phyloP scores from a whole-genome alignment of 768 basidiomycete genomes.

The Termitomyces sp. region DNA sequence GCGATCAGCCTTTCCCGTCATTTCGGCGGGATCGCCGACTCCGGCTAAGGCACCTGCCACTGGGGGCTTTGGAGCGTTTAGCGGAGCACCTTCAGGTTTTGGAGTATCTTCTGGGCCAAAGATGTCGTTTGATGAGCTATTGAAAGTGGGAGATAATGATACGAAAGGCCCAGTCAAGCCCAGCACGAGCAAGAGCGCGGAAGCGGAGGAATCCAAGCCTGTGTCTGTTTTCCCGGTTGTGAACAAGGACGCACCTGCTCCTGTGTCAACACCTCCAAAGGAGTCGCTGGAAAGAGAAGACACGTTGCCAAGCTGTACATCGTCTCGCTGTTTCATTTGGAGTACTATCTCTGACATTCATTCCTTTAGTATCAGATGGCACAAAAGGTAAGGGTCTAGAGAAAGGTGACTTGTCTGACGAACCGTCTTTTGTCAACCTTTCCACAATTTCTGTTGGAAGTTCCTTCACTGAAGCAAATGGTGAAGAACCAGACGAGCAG shows the following conservation, averaged over 20 bases:
- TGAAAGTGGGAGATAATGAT: constrained; percentile 34
- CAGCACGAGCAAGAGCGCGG: background rate
- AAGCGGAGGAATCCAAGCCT: constrained; percentile 4
- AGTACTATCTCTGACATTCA: background rate
- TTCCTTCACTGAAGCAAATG: constrained; percentile 43
- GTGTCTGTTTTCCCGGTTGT: constrained; percentile 8
- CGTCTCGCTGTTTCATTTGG: background rate
- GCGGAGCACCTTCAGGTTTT: constrained; percentile 36
- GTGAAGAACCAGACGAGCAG: constrained; percentile 20
- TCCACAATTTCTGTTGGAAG: constrained; percentile 37
- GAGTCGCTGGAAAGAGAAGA: constrained; percentile 2
- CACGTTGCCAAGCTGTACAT: background rate
- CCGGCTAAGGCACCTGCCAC: constrained; percentile 22
- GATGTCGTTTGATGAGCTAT: constrained; percentile 58
- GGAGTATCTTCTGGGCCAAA: constrained; percentile 31
- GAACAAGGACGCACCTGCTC: background rate
- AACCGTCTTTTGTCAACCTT: constrained; percentile 28
- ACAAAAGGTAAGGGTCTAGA: background rate
- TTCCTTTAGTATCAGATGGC: background rate
- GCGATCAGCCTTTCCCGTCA: constrained; percentile 25
- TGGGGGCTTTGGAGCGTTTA: constrained; percentile 49
- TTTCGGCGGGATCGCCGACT: constrained; percentile 17
- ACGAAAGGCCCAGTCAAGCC: constrained; percentile 18
- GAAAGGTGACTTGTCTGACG: constrained; percentile 13
- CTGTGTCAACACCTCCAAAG: constrained; percentile 1